phyloP scores from a whole-genome alignment of 2,329 filamentous ascomycete genomes.

The Aspergillus fumigatus region DNA sequence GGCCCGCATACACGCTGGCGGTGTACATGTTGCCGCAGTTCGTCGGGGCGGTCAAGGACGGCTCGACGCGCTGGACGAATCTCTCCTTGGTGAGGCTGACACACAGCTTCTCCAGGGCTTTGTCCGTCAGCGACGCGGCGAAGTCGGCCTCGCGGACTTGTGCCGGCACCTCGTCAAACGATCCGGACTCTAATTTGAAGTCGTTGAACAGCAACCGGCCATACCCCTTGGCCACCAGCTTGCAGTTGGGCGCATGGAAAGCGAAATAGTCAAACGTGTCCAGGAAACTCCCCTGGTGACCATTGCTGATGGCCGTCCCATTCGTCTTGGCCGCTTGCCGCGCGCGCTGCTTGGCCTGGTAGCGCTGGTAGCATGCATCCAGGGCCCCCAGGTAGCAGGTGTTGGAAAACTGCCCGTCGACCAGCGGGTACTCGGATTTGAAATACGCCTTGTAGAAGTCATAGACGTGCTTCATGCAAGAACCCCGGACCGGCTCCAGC shows the following conservation, averaged over 20 bases:
- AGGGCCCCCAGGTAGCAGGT: constrained; percentile 78
- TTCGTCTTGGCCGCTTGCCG: constrained; percentile 22
- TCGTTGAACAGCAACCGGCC: constrained; percentile 81
- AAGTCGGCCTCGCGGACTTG: constrained; percentile 77
- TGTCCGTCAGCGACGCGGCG: constrained; percentile 72
- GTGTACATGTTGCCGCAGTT: constrained; percentile 66
- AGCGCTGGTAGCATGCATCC: constrained; percentile 75
- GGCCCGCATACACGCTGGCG: constrained; percentile 55
- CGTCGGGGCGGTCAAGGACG: constrained; percentile 69
- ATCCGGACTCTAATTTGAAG: constrained; percentile 66
- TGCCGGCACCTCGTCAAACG: constrained; percentile 69
- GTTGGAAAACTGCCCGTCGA: constrained; percentile 78
- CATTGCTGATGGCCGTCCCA: constrained; percentile 8
- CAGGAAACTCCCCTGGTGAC: constrained; percentile 52
- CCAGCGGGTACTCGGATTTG: constrained; percentile 80
- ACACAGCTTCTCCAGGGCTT: constrained; percentile 80
- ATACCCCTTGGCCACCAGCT: constrained; percentile 83
- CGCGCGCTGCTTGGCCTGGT: constrained; percentile 65
- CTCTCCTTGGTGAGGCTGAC: constrained; percentile 80
- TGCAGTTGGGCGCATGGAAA: constrained; percentile 84
- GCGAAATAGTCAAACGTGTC: constrained; percentile 80
- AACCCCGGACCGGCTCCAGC: constrained; percentile 71
- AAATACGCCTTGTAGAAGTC: constrained; percentile 90
- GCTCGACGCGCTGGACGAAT: constrained; percentile 71
- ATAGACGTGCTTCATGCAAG: constrained; percentile 78